Evolutionary conservation across 345 rosid species (phyloP).

Genomic region (Arabidopsis arenosa): DNA sequence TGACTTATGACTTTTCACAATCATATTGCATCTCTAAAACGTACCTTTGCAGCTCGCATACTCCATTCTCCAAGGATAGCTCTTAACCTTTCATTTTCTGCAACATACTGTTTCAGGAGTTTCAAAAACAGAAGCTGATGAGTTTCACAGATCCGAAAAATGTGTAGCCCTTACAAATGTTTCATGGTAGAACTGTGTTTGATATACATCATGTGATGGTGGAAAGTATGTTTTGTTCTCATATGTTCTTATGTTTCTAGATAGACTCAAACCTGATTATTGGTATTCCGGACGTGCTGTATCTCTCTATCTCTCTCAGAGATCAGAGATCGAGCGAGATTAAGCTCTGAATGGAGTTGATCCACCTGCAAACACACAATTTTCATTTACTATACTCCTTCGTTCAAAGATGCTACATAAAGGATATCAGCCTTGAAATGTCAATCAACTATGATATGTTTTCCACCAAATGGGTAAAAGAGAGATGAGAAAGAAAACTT

Average conservation of each 20-base stretch:
- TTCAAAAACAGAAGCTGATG: not conserved
- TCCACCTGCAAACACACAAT: slow-evolving; percentile 62
- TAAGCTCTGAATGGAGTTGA: slow-evolving; percentile 90
- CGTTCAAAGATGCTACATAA: not conserved
- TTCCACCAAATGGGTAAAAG: slow-evolving; percentile 1
- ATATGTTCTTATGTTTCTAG: not conserved
- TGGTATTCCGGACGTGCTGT: slow-evolving; percentile 74
- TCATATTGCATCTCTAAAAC: slow-evolving; percentile 20
- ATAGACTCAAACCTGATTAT: slow-evolving; percentile 68
- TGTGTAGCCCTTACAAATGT: slow-evolving; percentile 15
- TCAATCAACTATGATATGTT: not conserved
- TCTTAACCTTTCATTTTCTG: slow-evolving; percentile 94
- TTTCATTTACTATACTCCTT: slow-evolving; percentile 12
- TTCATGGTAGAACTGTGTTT: slow-evolving; percentile 8
- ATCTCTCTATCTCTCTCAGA: slow-evolving; percentile 91
- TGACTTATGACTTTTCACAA: not conserved
- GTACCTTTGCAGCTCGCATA: slow-evolving; percentile 91
- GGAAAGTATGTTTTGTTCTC: slow-evolving; percentile 5
- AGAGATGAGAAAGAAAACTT: not conserved
- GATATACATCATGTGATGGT: not conserved
- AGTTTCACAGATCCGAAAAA: slow-evolving; percentile 5
- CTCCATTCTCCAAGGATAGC: slow-evolving; percentile 99
- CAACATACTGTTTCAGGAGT: slow-evolving; percentile 67
- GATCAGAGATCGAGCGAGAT: slow-evolving; percentile 86
- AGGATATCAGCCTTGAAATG: not conserved